A percentile compares a stretch with the other conserved stretches of the same genome.
Conservation (phyloP, 371 early-diverging fungal species). For the Gilbertella persicaria region DNA sequence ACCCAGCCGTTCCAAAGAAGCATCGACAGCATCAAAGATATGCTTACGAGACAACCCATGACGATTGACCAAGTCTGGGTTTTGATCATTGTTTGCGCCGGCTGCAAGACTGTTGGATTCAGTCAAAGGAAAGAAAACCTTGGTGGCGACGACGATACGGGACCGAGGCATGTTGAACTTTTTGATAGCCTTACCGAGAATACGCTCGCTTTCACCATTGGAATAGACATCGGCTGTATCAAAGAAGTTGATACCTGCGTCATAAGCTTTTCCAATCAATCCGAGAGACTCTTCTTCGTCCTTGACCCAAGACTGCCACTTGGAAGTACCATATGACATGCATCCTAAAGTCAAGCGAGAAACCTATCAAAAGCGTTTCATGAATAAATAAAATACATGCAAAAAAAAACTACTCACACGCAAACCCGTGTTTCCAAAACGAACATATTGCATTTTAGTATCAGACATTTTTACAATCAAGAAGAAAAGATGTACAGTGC, state of each 20-base stretch:
- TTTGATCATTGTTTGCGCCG: neutral
- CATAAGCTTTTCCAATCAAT: slow-evolving; percentile 43
- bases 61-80: slow-evolving; percentile 22
- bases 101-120: neutral
- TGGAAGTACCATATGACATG: slow-evolving; percentile 16
- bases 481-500: too few relatives aligned
- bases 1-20: slow-evolving; percentile 46
- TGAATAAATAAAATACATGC: neutral
- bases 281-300: slow-evolving; percentile 36
- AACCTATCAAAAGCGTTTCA: neutral
- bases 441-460: slow-evolving; percentile 8
- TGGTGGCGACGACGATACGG: slow-evolving; percentile 45
- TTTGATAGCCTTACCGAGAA: slow-evolving; percentile 41
- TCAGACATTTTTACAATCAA: too few relatives aligned
- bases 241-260: slow-evolving; percentile 52
- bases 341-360: slow-evolving; percentile 13
- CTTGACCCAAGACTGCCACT: slow-evolving; percentile 23
- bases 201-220: slow-evolving; percentile 38
- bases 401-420: slow-evolving; percentile 1
- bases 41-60: slow-evolving; percentile 55
- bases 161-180: slow-evolving; percentile 39
- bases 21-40: slow-evolving; percentile 56
- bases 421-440: slow-evolving; percentile 14
- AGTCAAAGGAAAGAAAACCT: slow-evolving; percentile 26
- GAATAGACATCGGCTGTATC: slow-evolving; percentile 37